Evolutionary conservation across 768 basidiomycete genomes (phyloP).

Genomic region (Pholiota microspora): DNA sequence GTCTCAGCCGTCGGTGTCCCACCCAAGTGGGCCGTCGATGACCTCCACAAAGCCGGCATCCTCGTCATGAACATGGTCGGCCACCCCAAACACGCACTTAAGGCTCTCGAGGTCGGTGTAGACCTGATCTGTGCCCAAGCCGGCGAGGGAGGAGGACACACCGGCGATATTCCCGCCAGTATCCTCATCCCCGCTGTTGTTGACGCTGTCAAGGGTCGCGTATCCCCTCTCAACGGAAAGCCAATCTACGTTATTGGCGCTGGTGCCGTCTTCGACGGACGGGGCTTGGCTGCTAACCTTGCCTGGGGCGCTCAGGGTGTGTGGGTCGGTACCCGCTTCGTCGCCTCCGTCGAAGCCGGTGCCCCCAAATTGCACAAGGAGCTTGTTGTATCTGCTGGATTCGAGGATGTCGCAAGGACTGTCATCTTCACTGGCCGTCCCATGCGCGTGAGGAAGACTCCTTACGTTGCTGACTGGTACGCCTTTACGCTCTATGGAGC

Average conservation of each 20-base stretch:
- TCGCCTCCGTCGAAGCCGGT: conserved; percentile 75
- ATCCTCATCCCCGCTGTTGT: conserved; percentile 92
- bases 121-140: conserved; percentile 95
- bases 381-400: conserved; percentile 62
- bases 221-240: conserved; percentile 75
- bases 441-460: conserved; percentile 78
- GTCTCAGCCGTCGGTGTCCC: conserved; percentile 92
- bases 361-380: conserved; percentile 88
- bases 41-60: conserved; percentile 81
- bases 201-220: conserved; percentile 74
- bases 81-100: conserved; percentile 86
- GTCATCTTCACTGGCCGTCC: conserved; percentile 90
- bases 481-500: conserved; percentile 16
- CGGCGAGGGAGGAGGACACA: conserved; percentile 89
- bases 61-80: conserved; percentile 95
- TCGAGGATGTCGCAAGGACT: conserved; percentile 81
- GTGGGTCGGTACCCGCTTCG: conserved; percentile 87
- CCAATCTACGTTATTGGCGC: conserved; percentile 90
- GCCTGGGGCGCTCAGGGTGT: conserved; percentile 89
- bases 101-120: conserved; percentile 80
- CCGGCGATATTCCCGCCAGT: conserved; percentile 79
- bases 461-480: conserved; percentile 84
- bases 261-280: conserved; percentile 88
- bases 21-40: conserved; percentile 75
- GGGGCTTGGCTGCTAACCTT: conserved; percentile 83